Conservation (phyloP, 2,329 filamentous ascomycete genomes). For the Arthrinium phaeospermum region DNA sequence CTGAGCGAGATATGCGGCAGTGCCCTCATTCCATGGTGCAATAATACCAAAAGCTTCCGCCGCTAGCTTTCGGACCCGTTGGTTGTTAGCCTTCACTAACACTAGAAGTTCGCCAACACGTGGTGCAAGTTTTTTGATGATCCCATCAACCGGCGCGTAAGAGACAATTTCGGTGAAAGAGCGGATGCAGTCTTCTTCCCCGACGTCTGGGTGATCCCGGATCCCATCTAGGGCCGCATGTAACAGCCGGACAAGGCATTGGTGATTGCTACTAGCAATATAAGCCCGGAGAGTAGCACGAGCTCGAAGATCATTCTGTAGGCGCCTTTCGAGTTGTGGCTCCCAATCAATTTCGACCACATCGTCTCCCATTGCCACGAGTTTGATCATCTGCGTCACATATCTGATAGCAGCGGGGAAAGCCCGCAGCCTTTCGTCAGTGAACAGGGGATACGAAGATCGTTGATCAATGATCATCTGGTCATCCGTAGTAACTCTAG, state of each 20-base stretch:
- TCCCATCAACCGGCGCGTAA: constrained; percentile 38
- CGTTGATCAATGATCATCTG: constrained; percentile 48
- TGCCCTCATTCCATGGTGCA: constrained; percentile 65
- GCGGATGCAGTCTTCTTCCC: constrained; percentile 35
- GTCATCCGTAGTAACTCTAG: constrained; percentile 32
- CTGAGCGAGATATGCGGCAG: constrained; percentile 46
- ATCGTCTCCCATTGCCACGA: constrained; percentile 54
- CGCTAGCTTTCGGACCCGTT: constrained; percentile 68
- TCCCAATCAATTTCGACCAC: constrained; percentile 84
- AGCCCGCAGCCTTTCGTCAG: constrained; percentile 54
- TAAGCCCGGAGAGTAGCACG: constrained; percentile 64
- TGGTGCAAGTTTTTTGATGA: constrained; percentile 44
- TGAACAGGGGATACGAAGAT: constrained; percentile 44
- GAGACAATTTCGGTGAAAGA: constrained; percentile 38
- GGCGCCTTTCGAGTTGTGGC: constrained; percentile 73
- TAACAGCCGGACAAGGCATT: constrained; percentile 51
- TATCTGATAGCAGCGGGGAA: constrained; percentile 75
- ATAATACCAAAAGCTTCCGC: constrained; percentile 79
- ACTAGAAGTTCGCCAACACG: constrained; percentile 60
- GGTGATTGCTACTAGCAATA: constrained; percentile 48
- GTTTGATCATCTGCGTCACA: constrained; percentile 60
- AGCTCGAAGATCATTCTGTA: constrained; percentile 72
- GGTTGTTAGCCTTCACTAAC: constrained; percentile 73
- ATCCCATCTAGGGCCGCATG: constrained; percentile 64
- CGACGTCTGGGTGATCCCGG: constrained; percentile 47